These are phyloP conservation scores for Erysimum pusillum DNA, from an alignment of 441 rosid genomes.

Conservation along the genomic window DNA sequence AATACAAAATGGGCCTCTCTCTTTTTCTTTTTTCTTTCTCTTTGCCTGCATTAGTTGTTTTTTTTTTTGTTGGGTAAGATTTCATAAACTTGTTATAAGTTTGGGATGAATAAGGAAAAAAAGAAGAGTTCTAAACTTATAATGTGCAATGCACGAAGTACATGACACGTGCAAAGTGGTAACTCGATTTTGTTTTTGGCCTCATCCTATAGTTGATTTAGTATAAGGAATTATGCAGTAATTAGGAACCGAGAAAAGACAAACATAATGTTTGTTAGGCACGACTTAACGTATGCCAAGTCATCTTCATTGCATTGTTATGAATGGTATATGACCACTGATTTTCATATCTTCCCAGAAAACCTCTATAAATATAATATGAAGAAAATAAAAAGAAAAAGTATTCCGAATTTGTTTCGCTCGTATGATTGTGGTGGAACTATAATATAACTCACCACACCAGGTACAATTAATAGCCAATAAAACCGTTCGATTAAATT, in stretches of 20 bases:
- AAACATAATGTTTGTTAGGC: conserved; percentile 8
- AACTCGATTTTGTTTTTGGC: conserved; percentile 4
- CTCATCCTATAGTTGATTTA: not conserved
- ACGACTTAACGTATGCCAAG: conserved; percentile 9
- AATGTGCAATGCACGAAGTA: not conserved
- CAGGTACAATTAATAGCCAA: conserved; percentile 19
- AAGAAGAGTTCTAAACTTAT: not conserved
- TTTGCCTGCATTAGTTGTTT: not conserved
- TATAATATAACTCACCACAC: conserved; percentile 2
- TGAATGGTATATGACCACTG: not conserved
- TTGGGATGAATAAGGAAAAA: not conserved
- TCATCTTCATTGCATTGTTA: not conserved
- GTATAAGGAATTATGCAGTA: not conserved
- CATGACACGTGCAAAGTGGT: conserved; percentile 25
- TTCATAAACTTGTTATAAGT: conserved; percentile 4
- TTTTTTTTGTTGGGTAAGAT: not conserved
- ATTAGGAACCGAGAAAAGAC: conserved; percentile 6
- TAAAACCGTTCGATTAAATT: conserved; percentile 14
- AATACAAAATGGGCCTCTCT: not conserved
- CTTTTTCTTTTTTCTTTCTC: not conserved
- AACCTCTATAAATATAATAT: not conserved
- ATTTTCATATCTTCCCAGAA: not conserved
- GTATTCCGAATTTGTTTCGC: not conserved
- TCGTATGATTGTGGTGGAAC: not conserved
- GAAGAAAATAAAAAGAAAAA: not conserved